Percentiles rank a stretch among this genome's conserved stretches.
These are phyloP conservation scores for Cairneyella variabilis DNA, from an alignment of 495 filamentous ascomycete species.

Conservation along the genomic window DNA sequence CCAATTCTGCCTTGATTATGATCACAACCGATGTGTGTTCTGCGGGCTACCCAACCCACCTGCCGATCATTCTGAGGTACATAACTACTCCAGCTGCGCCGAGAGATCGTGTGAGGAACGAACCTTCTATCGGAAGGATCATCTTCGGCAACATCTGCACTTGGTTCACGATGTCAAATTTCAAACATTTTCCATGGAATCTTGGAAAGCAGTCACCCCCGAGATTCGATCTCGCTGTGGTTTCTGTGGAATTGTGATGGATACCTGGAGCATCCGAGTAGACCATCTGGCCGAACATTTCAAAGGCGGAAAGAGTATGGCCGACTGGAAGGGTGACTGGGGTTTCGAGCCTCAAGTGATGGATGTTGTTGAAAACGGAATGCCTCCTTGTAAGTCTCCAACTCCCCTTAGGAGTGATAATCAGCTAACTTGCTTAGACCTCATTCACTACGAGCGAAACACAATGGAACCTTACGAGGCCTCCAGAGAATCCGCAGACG, in stretches of 20 bases:
- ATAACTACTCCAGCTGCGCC: constrained; percentile 68
- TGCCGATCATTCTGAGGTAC: constrained; percentile 59
- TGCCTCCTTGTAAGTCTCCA: constrained; percentile 39
- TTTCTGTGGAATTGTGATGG: constrained; percentile 59
- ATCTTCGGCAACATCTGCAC: constrained; percentile 75
- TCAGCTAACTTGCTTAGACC: constrained; percentile 30
- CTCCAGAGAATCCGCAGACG: constrained; percentile 27
- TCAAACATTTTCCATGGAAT: constrained; percentile 57
- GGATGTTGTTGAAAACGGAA: constrained; percentile 59
- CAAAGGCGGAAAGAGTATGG: constrained; percentile 62
- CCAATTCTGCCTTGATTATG: constrained; percentile 23
- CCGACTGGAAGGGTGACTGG: constrained; percentile 70
- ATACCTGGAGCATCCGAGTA: constrained; percentile 57
- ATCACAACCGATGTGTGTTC: constrained; percentile 57
- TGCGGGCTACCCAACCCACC: constrained; percentile 58
- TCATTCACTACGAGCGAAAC: constrained; percentile 55
- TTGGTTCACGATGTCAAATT: constrained; percentile 70
- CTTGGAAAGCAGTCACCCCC: constrained; percentile 58
- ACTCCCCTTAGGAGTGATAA: background rate
- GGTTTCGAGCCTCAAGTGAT: constrained; percentile 59
- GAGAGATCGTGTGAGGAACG: constrained; percentile 60
- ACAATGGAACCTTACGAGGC: constrained; percentile 42
- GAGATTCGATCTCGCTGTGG: constrained; percentile 67
- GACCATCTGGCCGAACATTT: constrained; percentile 70
- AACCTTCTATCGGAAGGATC: constrained; percentile 81